Percentiles rank a stretch among this genome's conserved stretches.
These are phyloP conservation scores for Pichia cactophila DNA, from an alignment of 1,139 yeast species.

Conservation along the genomic window DNA sequence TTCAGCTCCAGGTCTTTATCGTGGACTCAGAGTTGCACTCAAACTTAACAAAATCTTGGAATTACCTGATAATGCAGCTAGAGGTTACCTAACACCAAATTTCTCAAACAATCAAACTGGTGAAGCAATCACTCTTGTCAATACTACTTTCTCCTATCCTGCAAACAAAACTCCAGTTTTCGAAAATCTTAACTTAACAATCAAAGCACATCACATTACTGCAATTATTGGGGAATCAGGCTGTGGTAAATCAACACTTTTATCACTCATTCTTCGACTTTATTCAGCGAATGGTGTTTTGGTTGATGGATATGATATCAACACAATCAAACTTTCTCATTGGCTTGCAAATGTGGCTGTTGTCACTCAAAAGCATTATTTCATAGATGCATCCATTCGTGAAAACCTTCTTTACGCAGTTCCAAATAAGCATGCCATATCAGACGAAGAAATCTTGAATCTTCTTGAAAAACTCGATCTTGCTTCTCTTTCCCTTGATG, in stretches of 20 bases:
- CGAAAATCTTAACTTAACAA: constrained; percentile 33
- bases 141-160: constrained; percentile 46
- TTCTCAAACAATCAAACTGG: constrained; percentile 10
- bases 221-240: constrained; percentile 76
- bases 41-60: constrained; percentile 32
- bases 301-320: constrained; percentile 38
- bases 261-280: constrained; percentile 46
- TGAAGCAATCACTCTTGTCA: constrained; percentile 33
- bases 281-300: constrained; percentile 23
- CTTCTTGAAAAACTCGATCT: constrained; percentile 36
- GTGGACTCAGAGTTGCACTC: constrained; percentile 67
- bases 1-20: constrained; percentile 66
- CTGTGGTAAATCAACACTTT: constrained; percentile 69
- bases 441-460: constrained; percentile 32
- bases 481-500: constrained; percentile 39
- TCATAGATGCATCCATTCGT: constrained; percentile 59
- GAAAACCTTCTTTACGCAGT: constrained; percentile 65
- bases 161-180: constrained; percentile 27
- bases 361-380: constrained; percentile 60
- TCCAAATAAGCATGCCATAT: constrained; percentile 15
- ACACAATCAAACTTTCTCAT: constrained; percentile 38
- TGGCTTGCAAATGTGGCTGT: constrained; percentile 49
- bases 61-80: constrained; percentile 23
- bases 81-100: constrained; percentile 22
- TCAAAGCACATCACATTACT: constrained; percentile 42